Evolutionary conservation across 345 rosid genomes (phyloP).

Genomic region (Syzygium aromaticum): DNA sequence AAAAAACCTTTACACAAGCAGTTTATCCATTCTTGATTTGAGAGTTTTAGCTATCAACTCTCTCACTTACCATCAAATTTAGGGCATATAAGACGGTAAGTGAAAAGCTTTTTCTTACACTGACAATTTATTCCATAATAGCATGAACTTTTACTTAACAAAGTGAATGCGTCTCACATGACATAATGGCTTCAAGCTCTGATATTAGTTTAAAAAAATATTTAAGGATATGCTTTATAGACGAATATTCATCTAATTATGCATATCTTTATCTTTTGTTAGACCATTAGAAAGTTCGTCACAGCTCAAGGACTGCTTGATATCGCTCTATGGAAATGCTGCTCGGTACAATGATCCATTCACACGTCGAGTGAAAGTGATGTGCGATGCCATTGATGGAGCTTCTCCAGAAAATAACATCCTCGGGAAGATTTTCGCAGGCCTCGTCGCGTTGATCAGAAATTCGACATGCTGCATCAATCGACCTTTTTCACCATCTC

Average conservation of each 20-base stretch:
- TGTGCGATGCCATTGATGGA: neutral
- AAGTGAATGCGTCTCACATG: neutral
- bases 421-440: neutral
- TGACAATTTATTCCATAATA: neutral
- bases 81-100: neutral
- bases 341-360: neutral
- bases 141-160: no score
- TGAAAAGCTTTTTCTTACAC: neutral
- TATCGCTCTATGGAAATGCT: fast-evolving
- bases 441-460: neutral
- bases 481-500: neutral
- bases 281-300: neutral
- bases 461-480: neutral
- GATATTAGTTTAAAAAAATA: neutral
- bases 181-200: neutral
- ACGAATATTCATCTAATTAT: neutral
- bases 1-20: neutral
- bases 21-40: neutral
- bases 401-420: neutral
- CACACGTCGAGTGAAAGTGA: neutral
- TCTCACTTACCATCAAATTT: neutral
- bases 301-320: neutral
- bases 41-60: neutral
- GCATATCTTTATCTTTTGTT: neutral
- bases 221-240: neutral